Percentiles rank a stretch among this genome's conserved stretches.
Conservation (phyloP, 202 grass and related monocot genomes). For the Carex arenaria region DNA sequence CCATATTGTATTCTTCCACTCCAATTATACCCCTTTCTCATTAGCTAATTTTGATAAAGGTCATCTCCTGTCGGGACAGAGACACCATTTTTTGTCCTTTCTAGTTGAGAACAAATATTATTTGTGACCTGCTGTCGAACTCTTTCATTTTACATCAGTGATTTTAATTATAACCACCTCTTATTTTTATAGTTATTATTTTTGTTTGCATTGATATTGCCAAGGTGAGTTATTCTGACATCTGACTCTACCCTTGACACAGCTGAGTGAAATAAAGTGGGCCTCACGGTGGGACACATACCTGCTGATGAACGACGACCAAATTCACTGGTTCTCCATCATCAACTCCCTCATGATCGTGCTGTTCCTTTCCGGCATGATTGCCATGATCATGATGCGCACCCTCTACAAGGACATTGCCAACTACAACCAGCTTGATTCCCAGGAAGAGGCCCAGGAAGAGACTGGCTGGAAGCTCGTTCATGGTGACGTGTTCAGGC, state of each 20-base stretch:
- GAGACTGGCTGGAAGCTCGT: conserved; percentile 92
- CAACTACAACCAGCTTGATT: conserved; percentile 87
- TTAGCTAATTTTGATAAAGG: background rate
- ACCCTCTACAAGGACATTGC: conserved; percentile 93
- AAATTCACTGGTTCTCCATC: conserved; percentile 84
- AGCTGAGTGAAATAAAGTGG: conserved; percentile 87
- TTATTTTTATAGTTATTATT: background rate
- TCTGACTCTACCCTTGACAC: conserved; percentile 14
- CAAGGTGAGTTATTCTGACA: conserved; percentile 12
- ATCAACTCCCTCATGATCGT: conserved; percentile 95
- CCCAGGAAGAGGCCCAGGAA: conserved; percentile 87
- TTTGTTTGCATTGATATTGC: background rate
- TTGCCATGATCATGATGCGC: conserved; percentile 96
- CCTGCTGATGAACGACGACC: conserved; percentile 62
- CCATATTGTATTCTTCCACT: background rate
- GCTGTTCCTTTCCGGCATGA: conserved; percentile 91
- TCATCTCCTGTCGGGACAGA: background rate
- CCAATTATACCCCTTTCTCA: background rate
- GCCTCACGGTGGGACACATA: conserved; percentile 96
- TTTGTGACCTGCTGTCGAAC: background rate
- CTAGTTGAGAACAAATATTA: background rate
- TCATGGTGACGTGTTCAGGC: conserved; percentile 77
- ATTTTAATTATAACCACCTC: background rate
- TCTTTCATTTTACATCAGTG: background rate
- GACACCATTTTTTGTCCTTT: background rate